phyloP scores from a whole-genome alignment of 2,329 filamentous ascomycete genomes.

The Alternaria consortialis region DNA sequence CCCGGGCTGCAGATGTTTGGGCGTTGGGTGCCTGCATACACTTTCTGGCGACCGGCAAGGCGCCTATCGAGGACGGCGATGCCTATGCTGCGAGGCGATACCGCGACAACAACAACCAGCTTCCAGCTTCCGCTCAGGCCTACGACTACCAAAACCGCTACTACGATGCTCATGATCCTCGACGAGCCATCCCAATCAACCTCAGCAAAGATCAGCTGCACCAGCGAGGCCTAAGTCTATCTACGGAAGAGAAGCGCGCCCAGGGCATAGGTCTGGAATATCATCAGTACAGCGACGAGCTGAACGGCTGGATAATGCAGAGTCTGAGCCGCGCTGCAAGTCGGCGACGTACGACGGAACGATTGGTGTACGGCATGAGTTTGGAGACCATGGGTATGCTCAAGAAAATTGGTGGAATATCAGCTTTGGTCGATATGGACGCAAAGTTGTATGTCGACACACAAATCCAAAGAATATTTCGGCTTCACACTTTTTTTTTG shows the following conservation, averaged over 20 bases:
- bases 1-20: conserved; percentile 42
- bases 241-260: conserved; percentile 18
- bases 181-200: conserved; percentile 34
- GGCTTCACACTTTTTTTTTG: not conserved
- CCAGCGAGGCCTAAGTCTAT: conserved; percentile 10
- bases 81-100: not conserved
- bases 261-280: conserved; percentile 12
- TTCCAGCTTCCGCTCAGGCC: conserved; percentile 5
- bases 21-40: conserved; percentile 43
- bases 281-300: conserved; percentile 34
- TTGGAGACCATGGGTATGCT: conserved; percentile 23
- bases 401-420: conserved; percentile 24
- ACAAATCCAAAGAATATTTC: not conserved
- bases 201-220: not conserved
- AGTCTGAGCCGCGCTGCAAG: conserved; percentile 18
- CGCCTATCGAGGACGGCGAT: conserved; percentile 22
- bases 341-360: conserved; percentile 18
- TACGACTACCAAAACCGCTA: conserved; percentile 20
- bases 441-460: conserved; percentile 15
- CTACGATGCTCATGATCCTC: conserved; percentile 28
- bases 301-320: conserved; percentile 39
- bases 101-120: not conserved
- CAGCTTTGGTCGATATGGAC: conserved; percentile 33
- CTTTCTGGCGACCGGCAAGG: conserved; percentile 34
- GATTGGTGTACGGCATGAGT: conserved; percentile 14